phyloP scores from a whole-genome alignment of 345 rosid genomes.

The Physaria fendleri region DNA sequence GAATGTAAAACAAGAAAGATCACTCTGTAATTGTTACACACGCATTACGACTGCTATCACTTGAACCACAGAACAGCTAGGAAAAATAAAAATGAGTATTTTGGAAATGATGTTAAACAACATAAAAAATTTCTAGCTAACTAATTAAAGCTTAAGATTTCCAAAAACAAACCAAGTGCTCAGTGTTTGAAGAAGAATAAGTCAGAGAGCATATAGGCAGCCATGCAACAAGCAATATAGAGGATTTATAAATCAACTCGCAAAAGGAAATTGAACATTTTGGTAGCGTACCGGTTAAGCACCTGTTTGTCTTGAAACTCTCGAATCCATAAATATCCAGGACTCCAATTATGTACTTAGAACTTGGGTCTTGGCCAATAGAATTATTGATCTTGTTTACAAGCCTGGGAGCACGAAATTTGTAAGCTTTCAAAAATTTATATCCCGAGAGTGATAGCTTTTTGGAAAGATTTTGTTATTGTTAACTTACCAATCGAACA shows the following conservation, averaged over 20 bases:
- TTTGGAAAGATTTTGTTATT: not conserved
- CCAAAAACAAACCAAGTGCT: not conserved
- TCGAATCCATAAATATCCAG: constrained; percentile 99
- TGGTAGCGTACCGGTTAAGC: constrained; percentile 89
- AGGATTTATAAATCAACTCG: not conserved
- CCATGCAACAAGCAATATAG: not conserved
- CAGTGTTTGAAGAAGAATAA: constrained; percentile 12
- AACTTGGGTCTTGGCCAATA: constrained; percentile 86
- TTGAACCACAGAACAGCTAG: constrained; percentile 1
- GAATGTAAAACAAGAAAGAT: constrained; percentile 18
- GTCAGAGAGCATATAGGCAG: not conserved
- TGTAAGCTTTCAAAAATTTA: constrained; percentile 8
- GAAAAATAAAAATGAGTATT: not conserved
- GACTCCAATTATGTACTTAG: constrained; percentile 77
- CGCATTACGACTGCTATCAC: not conserved
- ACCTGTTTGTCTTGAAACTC: constrained; percentile 99
- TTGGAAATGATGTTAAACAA: not conserved
- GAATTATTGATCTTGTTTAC: constrained; percentile 84
- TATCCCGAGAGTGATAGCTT: not conserved
- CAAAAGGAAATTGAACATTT: constrained; percentile 26
- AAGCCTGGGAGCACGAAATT: constrained; percentile 48
- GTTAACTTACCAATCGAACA: constrained; percentile 83
- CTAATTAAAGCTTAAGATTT: constrained; percentile 1
- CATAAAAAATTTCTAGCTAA: not conserved
- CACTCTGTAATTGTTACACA: constrained; percentile 1